Percentiles rank a stretch among this genome's conserved stretches.
These are phyloP conservation scores for Knufia petricola DNA, from an alignment of 2,329 filamentous ascomycete genomes.

Conservation along the genomic window DNA sequence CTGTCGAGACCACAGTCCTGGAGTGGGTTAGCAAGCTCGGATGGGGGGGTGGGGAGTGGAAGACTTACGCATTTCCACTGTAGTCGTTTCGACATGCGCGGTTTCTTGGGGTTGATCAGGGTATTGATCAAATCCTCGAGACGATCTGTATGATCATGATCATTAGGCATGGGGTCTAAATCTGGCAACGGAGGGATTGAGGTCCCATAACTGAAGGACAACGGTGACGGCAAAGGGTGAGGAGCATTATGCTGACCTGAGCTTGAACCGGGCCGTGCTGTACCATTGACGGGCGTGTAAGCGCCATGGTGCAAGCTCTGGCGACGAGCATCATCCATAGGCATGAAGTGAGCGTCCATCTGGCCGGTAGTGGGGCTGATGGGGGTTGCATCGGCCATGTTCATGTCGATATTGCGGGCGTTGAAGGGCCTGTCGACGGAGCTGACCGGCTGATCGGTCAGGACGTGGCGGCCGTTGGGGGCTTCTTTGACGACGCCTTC, in stretches of 20 bases:
- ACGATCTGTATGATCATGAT: conserved; percentile 16
- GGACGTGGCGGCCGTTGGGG: conserved; percentile 20
- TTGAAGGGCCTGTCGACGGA: conserved; percentile 16
- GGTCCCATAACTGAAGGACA: background rate
- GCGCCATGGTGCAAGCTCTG: conserved; percentile 14
- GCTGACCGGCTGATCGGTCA: conserved; percentile 20
- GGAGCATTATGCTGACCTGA: conserved; percentile 21
- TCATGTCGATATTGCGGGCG: conserved; percentile 17
- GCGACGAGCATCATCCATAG: conserved; percentile 6
- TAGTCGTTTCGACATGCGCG: conserved; percentile 20
- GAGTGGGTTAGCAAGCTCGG: conserved; percentile 4
- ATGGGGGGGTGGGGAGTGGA: background rate
- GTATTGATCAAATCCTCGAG: conserved; percentile 23
- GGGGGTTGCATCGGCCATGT: conserved; percentile 19
- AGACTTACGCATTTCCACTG: conserved; percentile 24
- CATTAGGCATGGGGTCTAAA: conserved; percentile 4
- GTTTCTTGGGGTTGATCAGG: conserved; percentile 21
- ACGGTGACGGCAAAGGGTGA: conserved; percentile 13
- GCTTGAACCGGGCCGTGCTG: conserved; percentile 13
- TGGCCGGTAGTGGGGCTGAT: conserved; percentile 8
- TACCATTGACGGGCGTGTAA: conserved; percentile 17
- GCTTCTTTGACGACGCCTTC: conserved; percentile 27
- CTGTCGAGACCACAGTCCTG: conserved; percentile 22
- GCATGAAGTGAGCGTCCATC: conserved; percentile 8
- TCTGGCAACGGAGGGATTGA: conserved; percentile 7